Percentiles rank a stretch among this genome's conserved stretches.
phyloP scores from a whole-genome alignment of 768 basidiomycete species.

The Pleurotus giganteus region DNA sequence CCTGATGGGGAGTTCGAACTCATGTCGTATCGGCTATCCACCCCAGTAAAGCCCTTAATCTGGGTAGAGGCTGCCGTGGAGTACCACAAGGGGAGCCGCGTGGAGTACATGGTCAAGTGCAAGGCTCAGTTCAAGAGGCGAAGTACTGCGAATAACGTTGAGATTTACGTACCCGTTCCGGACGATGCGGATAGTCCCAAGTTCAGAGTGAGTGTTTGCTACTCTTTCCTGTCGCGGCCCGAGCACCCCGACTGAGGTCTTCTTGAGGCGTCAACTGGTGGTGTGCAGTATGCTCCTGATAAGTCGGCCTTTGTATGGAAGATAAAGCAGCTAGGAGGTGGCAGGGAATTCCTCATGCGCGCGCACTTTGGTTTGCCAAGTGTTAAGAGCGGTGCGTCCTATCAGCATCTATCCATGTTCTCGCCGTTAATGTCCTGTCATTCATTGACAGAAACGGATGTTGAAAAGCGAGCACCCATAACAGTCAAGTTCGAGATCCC shows the following conservation, averaged over 20 bases:
- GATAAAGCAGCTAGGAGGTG: conserved; percentile 96
- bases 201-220: conserved; percentile 77
- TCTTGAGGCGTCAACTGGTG: conserved; percentile 85
- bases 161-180: conserved; percentile 98
- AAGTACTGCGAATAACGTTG: conserved; percentile 97
- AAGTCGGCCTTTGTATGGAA: conserved; percentile 99
- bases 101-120: conserved; percentile 95
- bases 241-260: not conserved
- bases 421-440: not conserved
- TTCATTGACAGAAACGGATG: conserved; percentile 55
- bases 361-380: conserved; percentile 97
- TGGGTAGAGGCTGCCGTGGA: conserved; percentile 98
- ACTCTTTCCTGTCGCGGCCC: not conserved
- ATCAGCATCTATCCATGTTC: not conserved
- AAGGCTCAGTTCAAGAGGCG: conserved; percentile 97
- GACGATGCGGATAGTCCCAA: conserved; percentile 98
- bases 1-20: conserved; percentile 99
- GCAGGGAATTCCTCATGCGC: conserved; percentile 95
- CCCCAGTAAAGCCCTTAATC: conserved; percentile 93
- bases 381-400: conserved; percentile 82
- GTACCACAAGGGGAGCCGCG: conserved; percentile 86
- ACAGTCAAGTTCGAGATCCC: conserved; percentile 98
- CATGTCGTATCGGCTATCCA: conserved; percentile 96
- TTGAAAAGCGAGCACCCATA: conserved; percentile 90
- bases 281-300: conserved; percentile 95